Base-by-base conservation (phyloP, 2,329 filamentous ascomycete species). In the Xylaria sp. region DNA sequence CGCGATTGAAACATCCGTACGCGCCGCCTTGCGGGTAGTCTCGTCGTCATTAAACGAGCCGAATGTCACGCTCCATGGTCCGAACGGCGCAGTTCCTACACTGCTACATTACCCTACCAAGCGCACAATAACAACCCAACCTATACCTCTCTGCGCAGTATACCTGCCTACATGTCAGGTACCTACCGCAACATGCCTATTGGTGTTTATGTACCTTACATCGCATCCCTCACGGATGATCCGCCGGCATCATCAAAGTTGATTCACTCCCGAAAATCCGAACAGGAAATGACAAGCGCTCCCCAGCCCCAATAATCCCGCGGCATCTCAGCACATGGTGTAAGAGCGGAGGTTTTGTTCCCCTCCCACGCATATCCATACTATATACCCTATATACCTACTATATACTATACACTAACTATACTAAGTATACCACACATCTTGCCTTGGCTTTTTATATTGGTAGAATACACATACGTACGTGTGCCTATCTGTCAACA, bases 41-140 rank as follows among this genome's bases (percentile, higher is more conserved):
- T 64, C 50, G 61, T 64, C 61, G 60, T 61, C 55, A 53, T 61
- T 49, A 33, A 61, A 62, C 54, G 44, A 57, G 42, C 66, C 62
- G 62, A 66, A 66, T 63, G 58, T 50, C 25, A 68, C 63, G 58
- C 62, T 66, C 62, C 63, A 50, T 59, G 66, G 29, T 39, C 27
- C 42, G 49, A 51, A 50, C 49, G 36, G 44, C 38, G 51, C 36
- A 56, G 45, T 44, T 56, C 33, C 39, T 54, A 39, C 17, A 38
- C 31, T 36, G 22, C 15, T 22, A 29, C 53, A n/a, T n/a, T 15
- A 29, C 20, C 20, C 53, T 17, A 27, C 20, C 51, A 17, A 20
- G 13, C 15, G 31, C n/a, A 62, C 31, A 39, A 42, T 25, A 47
- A 62, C n/a, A 54, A 54, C 51, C 39, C 47, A 20, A 31, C 22